Conservation (phyloP, 345 rosid genomes). For the Mangifera indica region DNA sequence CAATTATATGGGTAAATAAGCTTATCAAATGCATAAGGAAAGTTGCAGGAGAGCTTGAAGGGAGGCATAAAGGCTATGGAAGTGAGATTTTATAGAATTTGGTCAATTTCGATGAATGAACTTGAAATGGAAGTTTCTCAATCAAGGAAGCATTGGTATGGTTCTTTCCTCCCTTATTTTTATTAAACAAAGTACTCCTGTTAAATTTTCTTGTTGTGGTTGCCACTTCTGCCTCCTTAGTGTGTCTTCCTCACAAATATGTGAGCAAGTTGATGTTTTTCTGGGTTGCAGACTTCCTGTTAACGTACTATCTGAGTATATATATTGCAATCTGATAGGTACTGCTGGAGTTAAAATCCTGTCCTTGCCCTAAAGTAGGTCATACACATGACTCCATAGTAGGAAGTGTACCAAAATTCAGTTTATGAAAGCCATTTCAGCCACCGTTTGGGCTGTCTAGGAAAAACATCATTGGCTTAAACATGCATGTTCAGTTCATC, state of each 20-base stretch:
- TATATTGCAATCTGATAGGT: too few relatives aligned
- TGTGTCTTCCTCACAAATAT: background rate
- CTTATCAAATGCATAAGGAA: conserved; percentile 90
- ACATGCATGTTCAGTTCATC: too few relatives aligned
- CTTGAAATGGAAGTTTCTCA: conserved; percentile 75
- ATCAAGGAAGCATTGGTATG: conserved; percentile 65
- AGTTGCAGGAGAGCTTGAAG: conserved; percentile 95
- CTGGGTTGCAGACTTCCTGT: too few relatives aligned
- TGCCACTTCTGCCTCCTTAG: too few relatives aligned
- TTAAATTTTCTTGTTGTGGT: background rate
- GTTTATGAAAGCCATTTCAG: too few relatives aligned
- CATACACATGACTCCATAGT: too few relatives aligned
- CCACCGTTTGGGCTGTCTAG: too few relatives aligned
- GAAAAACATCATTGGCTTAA: too few relatives aligned
- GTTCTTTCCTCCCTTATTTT: conserved; percentile 8
- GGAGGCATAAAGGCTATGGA: conserved; percentile 92
- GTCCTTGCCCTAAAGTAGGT: too few relatives aligned
- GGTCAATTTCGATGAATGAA: conserved; percentile 8
- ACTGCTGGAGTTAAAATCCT: too few relatives aligned
- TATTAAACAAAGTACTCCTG: background rate
- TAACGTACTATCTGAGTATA: too few relatives aligned
- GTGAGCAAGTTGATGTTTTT: background rate
- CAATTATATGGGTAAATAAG: conserved; percentile 57
- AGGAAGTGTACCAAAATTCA: too few relatives aligned
- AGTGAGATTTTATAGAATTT: conserved; percentile 43